Evolutionary conservation across 108 stramenopile genomes (phyloP), one percentile per base, ranked within the genome.

Genomic region (Asterionellopsis glacialis): DNA sequence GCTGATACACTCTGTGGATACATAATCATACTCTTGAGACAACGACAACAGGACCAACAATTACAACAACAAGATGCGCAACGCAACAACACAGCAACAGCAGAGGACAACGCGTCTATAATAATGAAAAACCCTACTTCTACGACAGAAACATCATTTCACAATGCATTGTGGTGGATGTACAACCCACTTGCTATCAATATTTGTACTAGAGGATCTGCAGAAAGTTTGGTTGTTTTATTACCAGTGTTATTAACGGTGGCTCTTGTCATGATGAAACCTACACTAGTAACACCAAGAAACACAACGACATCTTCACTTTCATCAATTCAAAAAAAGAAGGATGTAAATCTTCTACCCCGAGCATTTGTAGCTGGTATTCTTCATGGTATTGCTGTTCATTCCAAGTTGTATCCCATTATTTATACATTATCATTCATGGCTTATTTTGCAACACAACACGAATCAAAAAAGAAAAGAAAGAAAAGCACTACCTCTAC

Each of bases 171-270:
- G 19, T 84, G 77, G 86, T 90, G 87, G 85, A 41, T 85, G 39
- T 88, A 88, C 71, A 97, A 97, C 72, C 95, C 96, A 3, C 59
- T 97, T 18, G 77, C 94, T 9, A 94, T 97, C 51, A 95, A 95
- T 55, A 94, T 97, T 59, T 97, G 93, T 68, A 97, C 96, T 0
- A 61, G 96, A 38, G 96, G 96, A 15, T 88, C 86, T 25, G 80
- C 92, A 15, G 96, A 97, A 61, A 80, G 83, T 50, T 55, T 95
- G 11, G 75, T 91, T 47, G 92, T 92, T 15, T 51, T 94, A 15
- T 71, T 97, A 10, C 93, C 93, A 9, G 91, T 96, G 9, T 61
- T 95, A 43, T 28, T 73, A 14, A 94, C 88, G 0, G 72, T 90
- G 65, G 76, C 71, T 49, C 6, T 85, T n/a, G 67, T 65, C 22